These are phyloP conservation scores for Cyclotella atomus DNA, from an alignment of 108 stramenopile genomes.

Conservation along the genomic window DNA sequence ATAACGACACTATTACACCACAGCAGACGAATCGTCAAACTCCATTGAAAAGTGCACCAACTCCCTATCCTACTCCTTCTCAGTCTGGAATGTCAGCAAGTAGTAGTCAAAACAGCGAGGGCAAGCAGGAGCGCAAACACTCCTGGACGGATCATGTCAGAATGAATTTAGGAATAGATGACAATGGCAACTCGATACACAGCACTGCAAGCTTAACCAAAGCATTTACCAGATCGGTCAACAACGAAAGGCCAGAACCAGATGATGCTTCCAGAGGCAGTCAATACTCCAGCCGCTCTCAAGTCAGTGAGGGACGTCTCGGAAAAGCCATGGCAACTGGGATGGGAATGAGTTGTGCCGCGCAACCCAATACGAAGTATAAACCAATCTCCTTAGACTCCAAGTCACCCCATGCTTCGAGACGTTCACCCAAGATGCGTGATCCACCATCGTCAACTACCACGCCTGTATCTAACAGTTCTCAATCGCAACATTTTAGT, in stretches of 20 bases:
- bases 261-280: constrained; percentile 9
- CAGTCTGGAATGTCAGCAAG: neutral
- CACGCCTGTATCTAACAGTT: neutral
- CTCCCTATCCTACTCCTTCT: neutral
- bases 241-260: neutral
- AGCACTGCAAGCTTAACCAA: neutral
- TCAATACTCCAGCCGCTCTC: constrained; percentile 11
- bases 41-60: neutral
- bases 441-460: neutral
- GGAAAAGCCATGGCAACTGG: constrained; percentile 24
- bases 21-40: neutral
- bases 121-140: constrained; percentile 4
- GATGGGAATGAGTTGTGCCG: constrained; percentile 34
- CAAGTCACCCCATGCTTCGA: constrained; percentile 19
- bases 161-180: neutral
- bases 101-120: neutral
- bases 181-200: neutral
- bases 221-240: neutral
- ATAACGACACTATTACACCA: neutral
- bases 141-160: constrained; percentile 15
- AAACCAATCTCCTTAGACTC: neutral
- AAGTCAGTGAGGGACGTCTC: constrained; percentile 11
- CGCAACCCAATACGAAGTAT: neutral
- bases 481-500: neutral
- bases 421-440: neutral